Conservation (phyloP, 371 early-diverging fungal species). For the Apophysomyces trapeziformis region DNA sequence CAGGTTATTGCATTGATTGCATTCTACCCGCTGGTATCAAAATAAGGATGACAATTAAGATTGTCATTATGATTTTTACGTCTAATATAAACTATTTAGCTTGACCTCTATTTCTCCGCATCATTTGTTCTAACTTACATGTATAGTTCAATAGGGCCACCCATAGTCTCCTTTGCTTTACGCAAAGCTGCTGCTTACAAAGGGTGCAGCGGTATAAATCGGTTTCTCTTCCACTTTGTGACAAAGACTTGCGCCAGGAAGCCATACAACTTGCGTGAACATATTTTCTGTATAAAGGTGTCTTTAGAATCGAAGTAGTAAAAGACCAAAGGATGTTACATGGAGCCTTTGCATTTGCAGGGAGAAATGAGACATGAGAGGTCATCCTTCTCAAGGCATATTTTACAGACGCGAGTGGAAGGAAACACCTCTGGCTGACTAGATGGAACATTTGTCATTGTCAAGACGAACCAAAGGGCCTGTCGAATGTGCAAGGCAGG, state of each 20-base stretch:
- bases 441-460: background rate
- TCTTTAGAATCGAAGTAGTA: conserved; percentile 1
- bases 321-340: conserved; percentile 28
- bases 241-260: conserved; percentile 51
- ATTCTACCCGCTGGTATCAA: conserved; percentile 34
- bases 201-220: conserved; percentile 47
- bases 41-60: conserved; percentile 33
- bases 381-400: conserved; percentile 58
- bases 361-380: conserved; percentile 52
- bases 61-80: conserved; percentile 36
- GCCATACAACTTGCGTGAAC: conserved; percentile 62
- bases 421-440: background rate
- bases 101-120: background rate
- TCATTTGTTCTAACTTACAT: conserved; percentile 24
- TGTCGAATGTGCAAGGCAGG: too few relatives aligned
- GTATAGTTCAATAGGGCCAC: conserved; percentile 33
- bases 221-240: conserved; percentile 30
- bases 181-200: conserved; percentile 32
- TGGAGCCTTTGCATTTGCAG: conserved; percentile 63
- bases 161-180: conserved; percentile 33
- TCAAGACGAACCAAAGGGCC: too few relatives aligned
- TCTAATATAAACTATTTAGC: conserved; percentile 16
- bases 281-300: conserved; percentile 44
- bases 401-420: conserved; percentile 41
- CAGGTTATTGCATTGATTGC: conserved; percentile 11